Conservation (phyloP, 1,139 yeast genomes). For the Blastobotrys raffinosifermentans region DNA sequence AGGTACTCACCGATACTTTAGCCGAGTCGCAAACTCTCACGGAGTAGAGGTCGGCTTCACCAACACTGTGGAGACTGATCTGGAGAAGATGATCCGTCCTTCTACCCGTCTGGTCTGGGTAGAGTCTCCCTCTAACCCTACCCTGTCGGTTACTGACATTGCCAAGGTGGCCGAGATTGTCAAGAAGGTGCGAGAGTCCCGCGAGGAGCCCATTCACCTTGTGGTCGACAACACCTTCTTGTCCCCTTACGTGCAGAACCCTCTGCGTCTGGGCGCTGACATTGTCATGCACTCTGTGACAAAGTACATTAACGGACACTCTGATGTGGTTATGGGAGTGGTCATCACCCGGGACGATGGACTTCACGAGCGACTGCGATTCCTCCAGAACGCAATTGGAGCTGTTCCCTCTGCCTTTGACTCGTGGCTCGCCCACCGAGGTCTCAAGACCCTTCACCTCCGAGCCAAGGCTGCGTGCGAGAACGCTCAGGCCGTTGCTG, state of each 20-base stretch:
- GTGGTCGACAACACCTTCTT: slow-evolving; percentile 93
- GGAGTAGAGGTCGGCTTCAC: slow-evolving; percentile 70
- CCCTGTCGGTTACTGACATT: slow-evolving; percentile 71
- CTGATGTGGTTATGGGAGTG: slow-evolving; percentile 86
- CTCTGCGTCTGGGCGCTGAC: slow-evolving; percentile 78
- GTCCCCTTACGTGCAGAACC: slow-evolving; percentile 88
- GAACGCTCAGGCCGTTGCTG: slow-evolving; percentile 68
- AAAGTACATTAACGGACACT: slow-evolving; percentile 87
- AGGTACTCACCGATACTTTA: slow-evolving; percentile 88
- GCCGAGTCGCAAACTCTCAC: slow-evolving; percentile 77
- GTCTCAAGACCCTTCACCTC: slow-evolving; percentile 79
- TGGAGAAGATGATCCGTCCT: slow-evolving; percentile 49
- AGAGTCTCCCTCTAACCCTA: slow-evolving; percentile 87
- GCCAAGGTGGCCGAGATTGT: slow-evolving; percentile 51
- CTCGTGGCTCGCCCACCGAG: slow-evolving; percentile 90
- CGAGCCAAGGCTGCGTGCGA: slow-evolving; percentile 66
- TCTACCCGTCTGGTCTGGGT: slow-evolving; percentile 78
- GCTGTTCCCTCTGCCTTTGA: slow-evolving; percentile 88
- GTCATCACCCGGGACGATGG: slow-evolving; percentile 62
- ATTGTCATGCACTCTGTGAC: slow-evolving; percentile 86
- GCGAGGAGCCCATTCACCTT: slow-evolving; percentile 47
- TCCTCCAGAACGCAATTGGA: slow-evolving; percentile 84
- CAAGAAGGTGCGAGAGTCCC: slow-evolving; percentile 39
- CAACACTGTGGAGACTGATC: slow-evolving; percentile 54
- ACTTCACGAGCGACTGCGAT: slow-evolving; percentile 59